These are phyloP conservation scores for Chaetoceros tenuissimus DNA, from an alignment of 108 stramenopile genomes.

Conservation along the genomic window DNA sequence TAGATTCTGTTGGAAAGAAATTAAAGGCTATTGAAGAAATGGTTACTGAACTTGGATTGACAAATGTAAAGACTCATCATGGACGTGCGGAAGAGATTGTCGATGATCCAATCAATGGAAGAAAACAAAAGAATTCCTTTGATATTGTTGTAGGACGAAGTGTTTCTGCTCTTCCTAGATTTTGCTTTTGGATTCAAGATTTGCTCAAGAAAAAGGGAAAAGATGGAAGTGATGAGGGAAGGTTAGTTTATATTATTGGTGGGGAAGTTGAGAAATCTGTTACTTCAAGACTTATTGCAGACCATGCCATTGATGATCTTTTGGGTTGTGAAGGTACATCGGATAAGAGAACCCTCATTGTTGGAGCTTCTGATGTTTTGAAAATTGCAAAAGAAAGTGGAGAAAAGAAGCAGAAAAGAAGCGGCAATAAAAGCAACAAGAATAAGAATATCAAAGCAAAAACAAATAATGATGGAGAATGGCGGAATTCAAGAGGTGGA, in stretches of 20 bases:
- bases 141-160: slow-evolving; percentile 65
- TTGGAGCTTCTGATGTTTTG: slow-evolving; percentile 30
- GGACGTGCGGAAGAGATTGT: slow-evolving; percentile 57
- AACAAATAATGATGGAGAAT: slow-evolving; percentile 1
- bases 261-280: slow-evolving; percentile 57
- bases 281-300: slow-evolving; percentile 20
- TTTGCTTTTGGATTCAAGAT: slow-evolving; percentile 67
- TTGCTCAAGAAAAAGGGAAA: slow-evolving; percentile 24
- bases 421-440: slow-evolving; percentile 1
- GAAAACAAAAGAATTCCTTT: slow-evolving; percentile 24
- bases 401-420: slow-evolving; percentile 20
- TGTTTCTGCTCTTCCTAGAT: slow-evolving; percentile 62
- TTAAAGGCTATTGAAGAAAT: slow-evolving; percentile 66
- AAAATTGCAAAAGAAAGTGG: slow-evolving; percentile 51
- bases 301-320: slow-evolving; percentile 37
- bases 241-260: slow-evolving; percentile 72
- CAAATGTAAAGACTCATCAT: slow-evolving; percentile 63
- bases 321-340: slow-evolving; percentile 34
- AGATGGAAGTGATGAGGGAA: slow-evolving; percentile 22
- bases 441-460: slow-evolving; percentile 1
- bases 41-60: slow-evolving; percentile 43
- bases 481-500: slow-evolving; percentile 39
- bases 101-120: slow-evolving; percentile 7
- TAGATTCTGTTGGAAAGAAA: slow-evolving; percentile 81
- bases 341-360: slow-evolving; percentile 65